Conservation (phyloP, 345 rosid genomes). For the Hibiscus mutabilis region DNA sequence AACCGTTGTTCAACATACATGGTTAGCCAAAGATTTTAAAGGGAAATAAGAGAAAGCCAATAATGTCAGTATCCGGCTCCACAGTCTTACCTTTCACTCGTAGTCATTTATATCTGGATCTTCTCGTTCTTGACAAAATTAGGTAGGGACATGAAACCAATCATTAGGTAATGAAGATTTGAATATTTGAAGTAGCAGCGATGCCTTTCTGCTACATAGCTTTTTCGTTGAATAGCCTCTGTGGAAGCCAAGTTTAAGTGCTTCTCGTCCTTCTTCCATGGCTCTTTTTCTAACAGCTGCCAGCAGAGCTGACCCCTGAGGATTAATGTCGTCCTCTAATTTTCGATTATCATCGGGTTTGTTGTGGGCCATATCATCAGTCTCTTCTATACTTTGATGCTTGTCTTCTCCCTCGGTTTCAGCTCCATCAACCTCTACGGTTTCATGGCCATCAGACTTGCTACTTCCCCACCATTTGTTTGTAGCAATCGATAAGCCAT, state of each 20-base stretch:
- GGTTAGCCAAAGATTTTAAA: neutral
- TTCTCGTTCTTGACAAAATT: neutral
- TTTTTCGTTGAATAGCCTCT: constrained; percentile 28
- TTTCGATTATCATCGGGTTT: constrained; percentile 21
- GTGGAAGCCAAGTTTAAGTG: constrained; percentile 35
- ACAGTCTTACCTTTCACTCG: neutral
- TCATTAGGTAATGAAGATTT: constrained; percentile 43
- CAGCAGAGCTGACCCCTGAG: constrained; percentile 29
- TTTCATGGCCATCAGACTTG: constrained; percentile 18
- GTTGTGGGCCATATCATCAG: constrained; percentile 11
- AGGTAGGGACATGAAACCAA: constrained; percentile 21
- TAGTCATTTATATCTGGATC: neutral
- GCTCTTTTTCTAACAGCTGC: constrained; percentile 38
- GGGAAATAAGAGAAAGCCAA: neutral
- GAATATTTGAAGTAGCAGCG: constrained; percentile 40
- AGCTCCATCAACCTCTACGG: constrained; percentile 11
- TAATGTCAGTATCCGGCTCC: neutral
- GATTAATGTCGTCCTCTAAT: constrained; percentile 10
- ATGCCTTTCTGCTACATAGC: constrained; percentile 34
- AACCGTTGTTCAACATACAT: neutral
- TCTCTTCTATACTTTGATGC: constrained; percentile 16
- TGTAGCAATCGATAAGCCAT: constrained; percentile 41
- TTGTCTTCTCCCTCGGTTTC: constrained; percentile 25
- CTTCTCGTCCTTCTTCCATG: constrained; percentile 44
- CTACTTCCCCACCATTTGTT: constrained; percentile 70